These are phyloP conservation scores for Russula vinacea DNA, from an alignment of 768 basidiomycete species.

Conservation along the genomic window DNA sequence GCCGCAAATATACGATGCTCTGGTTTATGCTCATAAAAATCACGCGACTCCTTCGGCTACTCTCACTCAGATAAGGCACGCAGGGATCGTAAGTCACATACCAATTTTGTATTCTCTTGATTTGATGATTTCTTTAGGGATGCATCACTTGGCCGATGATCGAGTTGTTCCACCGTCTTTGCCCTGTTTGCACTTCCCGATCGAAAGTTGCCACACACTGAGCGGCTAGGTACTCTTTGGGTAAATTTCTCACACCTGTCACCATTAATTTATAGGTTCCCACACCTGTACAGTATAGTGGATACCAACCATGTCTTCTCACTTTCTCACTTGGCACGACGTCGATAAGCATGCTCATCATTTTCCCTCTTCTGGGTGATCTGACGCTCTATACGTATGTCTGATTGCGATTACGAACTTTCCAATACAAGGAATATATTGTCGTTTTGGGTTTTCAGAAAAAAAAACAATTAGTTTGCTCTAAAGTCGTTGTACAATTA, in stretches of 20 bases:
- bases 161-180: slow-evolving; percentile 61
- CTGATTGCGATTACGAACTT: slow-evolving; percentile 12
- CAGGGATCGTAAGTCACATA: slow-evolving; percentile 54
- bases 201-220: slow-evolving; percentile 35
- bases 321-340: slow-evolving; percentile 19
- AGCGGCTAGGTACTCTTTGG: slow-evolving; percentile 29
- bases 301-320: slow-evolving; percentile 29
- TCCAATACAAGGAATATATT: slow-evolving; percentile 9
- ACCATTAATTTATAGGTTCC: slow-evolving; percentile 27
- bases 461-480: not conserved
- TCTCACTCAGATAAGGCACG: slow-evolving; percentile 52
- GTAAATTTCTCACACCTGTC: slow-evolving; percentile 11
- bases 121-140: slow-evolving; percentile 42
- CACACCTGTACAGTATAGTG: slow-evolving; percentile 27
- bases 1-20: slow-evolving; percentile 63
- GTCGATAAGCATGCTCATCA: slow-evolving; percentile 18
- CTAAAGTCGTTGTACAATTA: slow-evolving; percentile 43
- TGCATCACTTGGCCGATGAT: slow-evolving; percentile 72
- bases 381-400: slow-evolving; percentile 19
- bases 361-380: slow-evolving; percentile 11
- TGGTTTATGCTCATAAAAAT: slow-evolving; percentile 62
- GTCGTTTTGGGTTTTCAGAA: not conserved
- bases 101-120: not conserved
- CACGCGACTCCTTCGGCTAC: slow-evolving; percentile 55
- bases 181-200: slow-evolving; percentile 51